Evolutionary conservation across 768 basidiomycete species (phyloP).

Genomic region (Mycena galopus): DNA sequence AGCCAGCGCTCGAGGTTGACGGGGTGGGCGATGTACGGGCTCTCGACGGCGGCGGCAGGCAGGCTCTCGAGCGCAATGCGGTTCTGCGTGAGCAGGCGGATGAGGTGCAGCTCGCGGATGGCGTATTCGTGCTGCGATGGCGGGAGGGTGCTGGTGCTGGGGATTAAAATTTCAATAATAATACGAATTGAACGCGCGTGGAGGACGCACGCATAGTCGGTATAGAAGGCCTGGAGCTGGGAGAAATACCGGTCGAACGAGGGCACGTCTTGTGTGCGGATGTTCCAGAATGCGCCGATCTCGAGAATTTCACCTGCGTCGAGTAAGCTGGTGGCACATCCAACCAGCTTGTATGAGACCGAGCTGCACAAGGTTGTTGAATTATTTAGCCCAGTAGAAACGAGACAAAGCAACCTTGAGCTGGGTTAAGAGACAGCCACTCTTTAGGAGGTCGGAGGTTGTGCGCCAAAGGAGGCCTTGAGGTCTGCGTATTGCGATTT

Average conservation of each 20-base stretch:
- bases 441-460: constrained; percentile 78
- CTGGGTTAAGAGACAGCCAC: constrained; percentile 71
- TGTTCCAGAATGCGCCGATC: constrained; percentile 94
- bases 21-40: constrained; percentile 85
- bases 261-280: constrained; percentile 88
- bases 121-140: constrained; percentile 90
- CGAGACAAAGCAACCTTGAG: constrained; percentile 72
- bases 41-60: constrained; percentile 75
- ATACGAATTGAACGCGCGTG: not conserved
- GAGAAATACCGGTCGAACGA: constrained; percentile 97
- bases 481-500: constrained; percentile 75
- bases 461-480: constrained; percentile 72
- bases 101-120: constrained; percentile 93
- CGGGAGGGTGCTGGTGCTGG: constrained; percentile 82
- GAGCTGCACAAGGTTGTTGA: constrained; percentile 58
- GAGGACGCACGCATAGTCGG: constrained; percentile 76
- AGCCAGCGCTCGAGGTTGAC: constrained; percentile 96
- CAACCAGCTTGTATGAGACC: constrained; percentile 79
- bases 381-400: not conserved
- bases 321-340: not conserved
- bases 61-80: constrained; percentile 95
- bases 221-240: constrained; percentile 91
- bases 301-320: constrained; percentile 91
- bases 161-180: not conserved
- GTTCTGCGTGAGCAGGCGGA: constrained; percentile 94